Evolutionary conservation across 140 eudicot genomes (phyloP), one percentile per base, ranked within the genome.

Genomic region (Bidens hawaiensis): DNA sequence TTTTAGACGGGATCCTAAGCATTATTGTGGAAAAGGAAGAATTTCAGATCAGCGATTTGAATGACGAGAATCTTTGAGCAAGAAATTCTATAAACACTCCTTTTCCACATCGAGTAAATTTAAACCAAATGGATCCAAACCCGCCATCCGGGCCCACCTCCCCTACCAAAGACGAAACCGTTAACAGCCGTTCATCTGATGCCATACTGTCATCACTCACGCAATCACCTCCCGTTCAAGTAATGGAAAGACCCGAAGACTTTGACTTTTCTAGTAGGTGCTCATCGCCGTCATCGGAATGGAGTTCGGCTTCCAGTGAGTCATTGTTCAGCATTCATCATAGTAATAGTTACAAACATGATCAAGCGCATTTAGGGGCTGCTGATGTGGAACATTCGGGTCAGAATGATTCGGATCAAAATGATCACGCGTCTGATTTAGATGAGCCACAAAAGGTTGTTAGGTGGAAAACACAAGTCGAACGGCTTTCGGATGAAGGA

Each of bases 241-340:
- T 81, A 59, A 89, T 89, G 95, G 84, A 76, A 64, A 78, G 87
- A 64, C 36, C 65, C 5, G 83, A 56, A 23, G 80, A 60, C 52
- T 82, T 76, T 26, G 80, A 60, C 52, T 78, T 73, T 64, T 42
- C 54, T 13, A 73, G 36, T 16, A 71, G 62, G 64, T 54, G 72
- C 14, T 66, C 82, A 0, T 46, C 82, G 0, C 61, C 82, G 23
- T 58, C 58, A 16, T 47, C 82, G 0, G 63, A 79, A 27, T 85
- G 97, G 95, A 90, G 97, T 53, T 54, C 64, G 55, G 72, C 59
- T 65, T 86, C 97, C 6, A 69, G 69, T 7, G 97, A 90, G 2
- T 90, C 95, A 0, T 64, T 90, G 65, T 86, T 90, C 77, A 90
- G 97, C 69, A 82, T 90, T 76, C 83, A 64, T 4, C 26, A 76